phyloP scores from a whole-genome alignment of 2,329 filamentous ascomycete genomes.

The Orbilia quercus region DNA sequence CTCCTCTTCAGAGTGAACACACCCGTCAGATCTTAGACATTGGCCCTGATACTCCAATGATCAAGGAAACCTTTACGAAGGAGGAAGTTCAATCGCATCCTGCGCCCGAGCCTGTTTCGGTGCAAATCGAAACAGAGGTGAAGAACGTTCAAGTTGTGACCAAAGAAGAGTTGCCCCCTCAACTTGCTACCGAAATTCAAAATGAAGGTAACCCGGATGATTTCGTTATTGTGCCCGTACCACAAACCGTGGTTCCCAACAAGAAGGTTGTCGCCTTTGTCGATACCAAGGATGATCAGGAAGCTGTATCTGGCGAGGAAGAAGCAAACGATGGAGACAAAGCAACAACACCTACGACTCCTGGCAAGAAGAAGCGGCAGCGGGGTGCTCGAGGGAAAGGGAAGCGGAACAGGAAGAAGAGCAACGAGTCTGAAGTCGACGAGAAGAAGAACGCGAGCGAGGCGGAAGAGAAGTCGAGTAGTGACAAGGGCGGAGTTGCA shows the following conservation, averaged over 20 bases:
- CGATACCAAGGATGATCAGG: slow-evolving; percentile 33
- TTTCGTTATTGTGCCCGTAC: slow-evolving; percentile 44
- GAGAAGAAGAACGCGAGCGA: slow-evolving; percentile 61
- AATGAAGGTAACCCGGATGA: slow-evolving; percentile 36
- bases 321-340: slow-evolving; percentile 54
- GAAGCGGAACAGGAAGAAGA: slow-evolving; percentile 59
- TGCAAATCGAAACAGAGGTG: slow-evolving; percentile 40
- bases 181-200: slow-evolving; percentile 38
- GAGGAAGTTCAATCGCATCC: slow-evolving; percentile 38
- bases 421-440: slow-evolving; percentile 39
- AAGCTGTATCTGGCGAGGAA: slow-evolving; percentile 38
- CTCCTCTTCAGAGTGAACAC: slow-evolving; percentile 24
- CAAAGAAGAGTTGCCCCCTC: slow-evolving; percentile 44
- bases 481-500: slow-evolving; percentile 61
- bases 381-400: slow-evolving; percentile 60
- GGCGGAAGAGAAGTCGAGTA: slow-evolving; percentile 57
- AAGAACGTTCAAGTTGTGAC: slow-evolving; percentile 45
- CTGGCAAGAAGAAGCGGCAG: slow-evolving; percentile 58
- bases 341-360: slow-evolving; percentile 37
- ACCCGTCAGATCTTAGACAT: slow-evolving; percentile 37
- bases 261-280: slow-evolving; percentile 48
- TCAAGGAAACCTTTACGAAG: slow-evolving; percentile 46
- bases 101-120: slow-evolving; percentile 20
- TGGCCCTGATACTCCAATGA: slow-evolving; percentile 45
- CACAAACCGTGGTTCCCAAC: slow-evolving; percentile 37